Evolutionary conservation across 2,329 filamentous ascomycete species (phyloP).

Genomic region (Cercospora sp.): DNA sequence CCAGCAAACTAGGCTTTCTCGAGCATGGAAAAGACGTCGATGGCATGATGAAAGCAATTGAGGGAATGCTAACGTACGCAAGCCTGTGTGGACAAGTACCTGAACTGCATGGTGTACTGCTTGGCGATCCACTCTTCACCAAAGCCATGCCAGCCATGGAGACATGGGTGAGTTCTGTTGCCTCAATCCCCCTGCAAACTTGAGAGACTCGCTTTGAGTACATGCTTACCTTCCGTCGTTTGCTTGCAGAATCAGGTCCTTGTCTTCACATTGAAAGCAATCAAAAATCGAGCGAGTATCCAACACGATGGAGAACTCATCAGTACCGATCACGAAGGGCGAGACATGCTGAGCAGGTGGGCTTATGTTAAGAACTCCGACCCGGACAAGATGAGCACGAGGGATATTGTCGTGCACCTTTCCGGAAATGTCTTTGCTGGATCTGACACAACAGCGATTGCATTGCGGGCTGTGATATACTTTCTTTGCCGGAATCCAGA

Average conservation of each 20-base stretch:
- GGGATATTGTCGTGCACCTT: neutral
- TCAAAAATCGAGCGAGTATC: neutral
- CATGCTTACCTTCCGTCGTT: neutral
- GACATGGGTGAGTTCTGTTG: neutral
- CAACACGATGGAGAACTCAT: slow-evolving; percentile 1
- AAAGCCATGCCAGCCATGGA: neutral
- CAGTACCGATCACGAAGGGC: neutral
- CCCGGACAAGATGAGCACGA: slow-evolving; percentile 3
- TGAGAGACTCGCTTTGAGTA: neutral
- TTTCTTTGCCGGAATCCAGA: neutral
- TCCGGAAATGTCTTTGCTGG: slow-evolving; percentile 3
- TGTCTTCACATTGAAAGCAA: slow-evolving; percentile 4
- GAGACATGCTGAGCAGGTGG: slow-evolving; percentile 1
- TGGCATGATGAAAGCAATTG: neutral
- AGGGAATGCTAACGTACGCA: neutral
- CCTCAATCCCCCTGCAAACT: too few species aligned
- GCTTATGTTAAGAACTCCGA: neutral
- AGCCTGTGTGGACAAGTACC: slow-evolving; percentile 1
- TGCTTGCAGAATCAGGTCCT: neutral
- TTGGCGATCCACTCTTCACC: neutral
- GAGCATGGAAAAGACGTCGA: slow-evolving; percentile 13
- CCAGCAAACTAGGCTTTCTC: slow-evolving; percentile 18
- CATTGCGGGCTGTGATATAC: slow-evolving; percentile 6
- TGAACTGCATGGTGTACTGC: neutral
- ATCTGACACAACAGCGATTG: slow-evolving; percentile 11